These are phyloP conservation scores for Chondrus crispus DNA, from an alignment of 23 red algal species.

Conservation along the genomic window DNA sequence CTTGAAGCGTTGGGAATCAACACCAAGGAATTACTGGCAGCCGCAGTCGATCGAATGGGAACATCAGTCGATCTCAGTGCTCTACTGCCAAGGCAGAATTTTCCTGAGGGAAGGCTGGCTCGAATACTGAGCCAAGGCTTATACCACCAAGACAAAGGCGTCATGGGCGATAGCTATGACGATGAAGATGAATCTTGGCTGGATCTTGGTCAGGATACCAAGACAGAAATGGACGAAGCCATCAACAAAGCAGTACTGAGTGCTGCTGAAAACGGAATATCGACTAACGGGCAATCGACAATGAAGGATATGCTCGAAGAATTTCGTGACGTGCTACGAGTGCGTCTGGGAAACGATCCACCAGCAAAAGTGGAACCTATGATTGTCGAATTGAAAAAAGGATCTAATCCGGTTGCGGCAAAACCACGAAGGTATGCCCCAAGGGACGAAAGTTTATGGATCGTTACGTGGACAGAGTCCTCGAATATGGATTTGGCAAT, in stretches of 20 bases:
- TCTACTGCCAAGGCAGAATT: too few relatives aligned
- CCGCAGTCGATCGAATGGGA: not conserved
- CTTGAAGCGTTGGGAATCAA: slow-evolving; percentile 2
- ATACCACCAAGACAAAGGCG: not conserved
- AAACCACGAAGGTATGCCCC: not conserved
- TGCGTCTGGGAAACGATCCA: not conserved
- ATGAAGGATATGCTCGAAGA: not conserved
- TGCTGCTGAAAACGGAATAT: not conserved
- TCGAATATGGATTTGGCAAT: not conserved
- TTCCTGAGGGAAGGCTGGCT: not conserved
- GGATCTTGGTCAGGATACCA: not conserved
- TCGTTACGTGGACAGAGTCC: not conserved
- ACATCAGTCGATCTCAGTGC: not conserved
- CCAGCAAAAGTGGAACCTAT: slow-evolving; percentile 10
- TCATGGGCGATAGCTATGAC: not conserved
- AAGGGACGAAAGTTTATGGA: not conserved
- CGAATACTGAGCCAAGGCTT: not conserved
- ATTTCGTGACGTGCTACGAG: not conserved
- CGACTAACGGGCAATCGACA: not conserved
- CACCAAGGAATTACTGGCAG: not conserved
- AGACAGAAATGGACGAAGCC: not conserved
- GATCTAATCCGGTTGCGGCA: not conserved
- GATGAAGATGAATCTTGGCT: not conserved
- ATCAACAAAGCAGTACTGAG: not conserved
- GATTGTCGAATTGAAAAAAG: not conserved